A percentile compares a stretch with the other conserved stretches of the same genome.
Evolutionary conservation across 331 rosid species (phyloP).

Genomic region (Quercus lobata): DNA sequence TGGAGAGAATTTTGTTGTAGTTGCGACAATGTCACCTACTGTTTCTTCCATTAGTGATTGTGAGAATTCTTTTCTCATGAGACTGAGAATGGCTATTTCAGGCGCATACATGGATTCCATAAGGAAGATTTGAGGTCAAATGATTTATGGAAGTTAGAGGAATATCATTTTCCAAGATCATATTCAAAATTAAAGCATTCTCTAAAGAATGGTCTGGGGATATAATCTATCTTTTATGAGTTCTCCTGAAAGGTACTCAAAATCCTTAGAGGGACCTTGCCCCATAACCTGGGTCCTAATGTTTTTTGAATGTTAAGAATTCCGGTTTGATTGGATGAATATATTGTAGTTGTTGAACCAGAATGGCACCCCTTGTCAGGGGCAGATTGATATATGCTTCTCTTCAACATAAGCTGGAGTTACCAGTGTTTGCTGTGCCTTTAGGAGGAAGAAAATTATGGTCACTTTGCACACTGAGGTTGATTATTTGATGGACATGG

Average conservation of each 20-base stretch:
- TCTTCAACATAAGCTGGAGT: too few species aligned
- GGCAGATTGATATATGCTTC: background rate
- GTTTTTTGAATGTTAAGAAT: background rate
- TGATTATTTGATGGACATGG: background rate
- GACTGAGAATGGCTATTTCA: conserved; percentile 46
- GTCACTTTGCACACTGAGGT: background rate
- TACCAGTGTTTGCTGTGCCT: too few species aligned
- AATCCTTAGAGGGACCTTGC: too few species aligned
- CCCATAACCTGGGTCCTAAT: too few species aligned
- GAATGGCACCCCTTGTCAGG: background rate
- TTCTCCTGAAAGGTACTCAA: too few species aligned
- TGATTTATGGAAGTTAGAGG: background rate
- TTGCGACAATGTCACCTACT: conserved; percentile 43
- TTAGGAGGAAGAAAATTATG: background rate
- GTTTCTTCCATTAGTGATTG: conserved; percentile 19
- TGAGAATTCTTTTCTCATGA: conserved; percentile 37
- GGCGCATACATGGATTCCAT: conserved; percentile 57
- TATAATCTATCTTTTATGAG: too few species aligned
- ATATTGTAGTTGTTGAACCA: background rate
- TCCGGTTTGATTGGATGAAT: background rate
- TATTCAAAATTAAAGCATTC: too few species aligned
- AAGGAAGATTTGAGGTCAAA: conserved; percentile 42
- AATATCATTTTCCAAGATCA: background rate
- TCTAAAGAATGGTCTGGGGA: too few species aligned
- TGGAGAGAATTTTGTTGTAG: conserved; percentile 69